phyloP scores from a whole-genome alignment of 768 basidiomycete genomes.

The Mycena vulgaris region DNA sequence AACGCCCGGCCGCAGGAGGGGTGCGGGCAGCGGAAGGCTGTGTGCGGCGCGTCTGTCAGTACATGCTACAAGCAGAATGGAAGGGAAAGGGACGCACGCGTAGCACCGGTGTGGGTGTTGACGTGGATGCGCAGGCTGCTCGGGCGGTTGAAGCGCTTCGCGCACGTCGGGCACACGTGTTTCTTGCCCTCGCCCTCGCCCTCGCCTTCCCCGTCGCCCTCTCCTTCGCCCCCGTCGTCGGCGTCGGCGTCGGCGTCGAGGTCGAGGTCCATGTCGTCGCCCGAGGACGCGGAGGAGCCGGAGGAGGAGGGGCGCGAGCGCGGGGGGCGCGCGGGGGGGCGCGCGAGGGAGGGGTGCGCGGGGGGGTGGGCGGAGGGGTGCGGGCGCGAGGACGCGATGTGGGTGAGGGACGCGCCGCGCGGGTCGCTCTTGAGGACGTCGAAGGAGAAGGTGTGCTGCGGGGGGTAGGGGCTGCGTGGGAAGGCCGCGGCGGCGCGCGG shows the following conservation, averaged over 20 bases:
- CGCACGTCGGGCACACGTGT: constrained; percentile 68
- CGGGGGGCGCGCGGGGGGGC: neutral
- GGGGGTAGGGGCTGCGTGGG: neutral
- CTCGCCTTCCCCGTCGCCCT: constrained; percentile 40
- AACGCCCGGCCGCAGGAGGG: constrained; percentile 83
- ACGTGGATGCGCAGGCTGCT: constrained; percentile 77
- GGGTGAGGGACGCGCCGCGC: constrained; percentile 15
- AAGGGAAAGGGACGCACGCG: constrained; percentile 61
- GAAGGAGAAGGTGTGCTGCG: constrained; percentile 19
- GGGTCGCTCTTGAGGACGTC: constrained; percentile 28
- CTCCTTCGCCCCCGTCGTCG: constrained; percentile 52
- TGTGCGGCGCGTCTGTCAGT: neutral
- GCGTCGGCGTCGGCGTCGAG: constrained; percentile 41
- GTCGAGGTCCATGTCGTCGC: constrained; percentile 42
- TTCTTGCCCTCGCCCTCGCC: constrained; percentile 54
- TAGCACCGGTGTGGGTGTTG: constrained; percentile 79
- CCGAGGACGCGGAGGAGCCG: constrained; percentile 10
- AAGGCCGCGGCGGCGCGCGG: neutral
- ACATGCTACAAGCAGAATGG: neutral
- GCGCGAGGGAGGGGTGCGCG: neutral
- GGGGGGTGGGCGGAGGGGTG: neutral
- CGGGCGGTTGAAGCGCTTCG: constrained; percentile 78
- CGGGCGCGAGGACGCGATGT: constrained; percentile 14
- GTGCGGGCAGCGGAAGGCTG: constrained; percentile 81
- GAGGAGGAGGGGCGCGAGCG: neutral